These are phyloP conservation scores for Nidularia sp. DNA, from an alignment of 768 basidiomycete genomes.

Conservation along the genomic window DNA sequence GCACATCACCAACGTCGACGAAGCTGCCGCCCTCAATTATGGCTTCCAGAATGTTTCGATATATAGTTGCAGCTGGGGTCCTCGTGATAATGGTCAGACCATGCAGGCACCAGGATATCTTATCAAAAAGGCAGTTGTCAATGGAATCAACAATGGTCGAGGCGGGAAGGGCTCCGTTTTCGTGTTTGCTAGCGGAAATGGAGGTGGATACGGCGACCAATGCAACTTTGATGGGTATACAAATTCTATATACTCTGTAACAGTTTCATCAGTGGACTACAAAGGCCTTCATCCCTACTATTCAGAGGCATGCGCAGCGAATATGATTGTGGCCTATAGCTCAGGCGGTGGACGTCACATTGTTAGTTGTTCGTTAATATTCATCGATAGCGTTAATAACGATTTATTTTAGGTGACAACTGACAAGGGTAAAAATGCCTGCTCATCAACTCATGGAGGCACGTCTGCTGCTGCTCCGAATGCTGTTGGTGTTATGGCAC, in stretches of 20 bases:
- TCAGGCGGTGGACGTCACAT: slow-evolving; percentile 94
- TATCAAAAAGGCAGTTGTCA: slow-evolving; percentile 90
- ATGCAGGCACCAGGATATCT: slow-evolving; percentile 94
- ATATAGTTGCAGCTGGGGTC: slow-evolving; percentile 98
- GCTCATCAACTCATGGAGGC: slow-evolving; percentile 83
- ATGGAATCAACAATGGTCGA: slow-evolving; percentile 89
- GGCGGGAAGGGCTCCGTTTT: slow-evolving; percentile 88
- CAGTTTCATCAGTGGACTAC: slow-evolving; percentile 91
- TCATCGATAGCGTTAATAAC: neutral
- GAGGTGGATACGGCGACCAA: slow-evolving; percentile 86
- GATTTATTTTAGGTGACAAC: slow-evolving; percentile 72
- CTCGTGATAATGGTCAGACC: slow-evolving; percentile 87
- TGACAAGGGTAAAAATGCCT: slow-evolving; percentile 84
- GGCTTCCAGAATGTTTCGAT: slow-evolving; percentile 89
- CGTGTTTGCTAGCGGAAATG: slow-evolving; percentile 97
- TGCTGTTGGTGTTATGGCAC: slow-evolving; percentile 88
- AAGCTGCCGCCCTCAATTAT: slow-evolving; percentile 92
- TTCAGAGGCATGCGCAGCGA: slow-evolving; percentile 96
- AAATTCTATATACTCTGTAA: slow-evolving; percentile 94
- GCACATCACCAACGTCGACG: slow-evolving; percentile 91
- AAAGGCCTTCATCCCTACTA: slow-evolving; percentile 95
- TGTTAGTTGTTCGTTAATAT: slow-evolving; percentile 43
- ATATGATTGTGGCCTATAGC: slow-evolving; percentile 94
- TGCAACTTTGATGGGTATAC: slow-evolving; percentile 99
- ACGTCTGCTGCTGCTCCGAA: slow-evolving; percentile 98